Evolutionary conservation across 2,329 filamentous ascomycete species (phyloP).

Genomic region (Coniella vitis): DNA sequence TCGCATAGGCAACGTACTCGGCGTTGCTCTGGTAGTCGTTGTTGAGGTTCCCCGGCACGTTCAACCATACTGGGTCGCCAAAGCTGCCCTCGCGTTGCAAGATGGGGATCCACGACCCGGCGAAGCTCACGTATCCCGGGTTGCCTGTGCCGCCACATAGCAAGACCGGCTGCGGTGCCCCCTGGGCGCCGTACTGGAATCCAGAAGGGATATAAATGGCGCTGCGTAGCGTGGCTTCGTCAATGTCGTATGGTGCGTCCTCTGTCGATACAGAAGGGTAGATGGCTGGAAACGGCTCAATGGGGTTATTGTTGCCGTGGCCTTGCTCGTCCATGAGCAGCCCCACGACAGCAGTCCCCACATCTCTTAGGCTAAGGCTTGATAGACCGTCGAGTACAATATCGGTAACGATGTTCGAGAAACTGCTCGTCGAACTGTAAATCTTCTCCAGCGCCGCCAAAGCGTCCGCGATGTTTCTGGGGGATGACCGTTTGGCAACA

Average conservation of each 20-base stretch:
- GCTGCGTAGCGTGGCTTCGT: conserved; percentile 38
- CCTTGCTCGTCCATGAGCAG: not conserved
- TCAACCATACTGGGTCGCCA: conserved; percentile 48
- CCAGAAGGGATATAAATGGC: conserved; percentile 44
- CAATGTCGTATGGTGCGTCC: conserved; percentile 43
- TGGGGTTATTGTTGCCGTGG: conserved; percentile 1
- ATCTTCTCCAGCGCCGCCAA: not conserved
- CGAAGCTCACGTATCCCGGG: conserved; percentile 38
- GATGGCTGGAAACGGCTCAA: not conserved
- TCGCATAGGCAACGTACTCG: conserved; percentile 51
- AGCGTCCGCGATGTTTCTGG: not conserved
- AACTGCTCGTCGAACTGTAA: not conserved
- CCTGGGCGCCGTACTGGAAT: conserved; percentile 39
- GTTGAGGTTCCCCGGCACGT: conserved; percentile 41
- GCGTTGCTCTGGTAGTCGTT: conserved; percentile 43
- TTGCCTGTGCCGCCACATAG: conserved; percentile 47
- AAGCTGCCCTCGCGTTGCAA: conserved; percentile 30
- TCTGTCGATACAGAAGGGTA: not conserved
- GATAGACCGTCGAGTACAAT: not conserved
- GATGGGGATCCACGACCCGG: conserved; percentile 42
- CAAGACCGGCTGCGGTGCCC: conserved; percentile 34
- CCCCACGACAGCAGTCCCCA: not conserved
- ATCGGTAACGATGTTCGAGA: not conserved
- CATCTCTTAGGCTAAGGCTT: not conserved
- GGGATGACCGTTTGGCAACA: not conserved